These are phyloP conservation scores for Mortierella sp. DNA, from an alignment of 371 early-diverging fungal genomes.

Conservation along the genomic window DNA sequence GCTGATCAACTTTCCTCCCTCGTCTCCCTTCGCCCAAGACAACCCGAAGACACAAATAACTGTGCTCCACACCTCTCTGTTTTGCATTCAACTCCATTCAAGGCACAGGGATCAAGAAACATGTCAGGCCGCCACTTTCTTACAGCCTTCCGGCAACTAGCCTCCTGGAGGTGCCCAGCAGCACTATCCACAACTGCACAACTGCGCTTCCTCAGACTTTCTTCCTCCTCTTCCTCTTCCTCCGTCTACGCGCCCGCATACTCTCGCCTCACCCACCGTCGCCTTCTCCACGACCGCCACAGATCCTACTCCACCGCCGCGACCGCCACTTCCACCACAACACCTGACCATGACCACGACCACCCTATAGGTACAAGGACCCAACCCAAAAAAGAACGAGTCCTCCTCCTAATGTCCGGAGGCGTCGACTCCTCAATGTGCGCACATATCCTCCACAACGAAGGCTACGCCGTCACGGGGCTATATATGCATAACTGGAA, in stretches of 20 bases:
- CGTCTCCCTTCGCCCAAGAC: not conserved
- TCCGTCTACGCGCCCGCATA: not conserved
- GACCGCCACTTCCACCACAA: not conserved
- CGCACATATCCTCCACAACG: constrained; percentile 77
- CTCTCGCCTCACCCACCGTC: not conserved
- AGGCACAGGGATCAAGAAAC: not conserved
- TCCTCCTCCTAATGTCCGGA: constrained; percentile 89
- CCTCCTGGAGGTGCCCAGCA: not conserved
- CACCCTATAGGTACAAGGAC: not conserved
- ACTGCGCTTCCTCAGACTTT: not conserved
- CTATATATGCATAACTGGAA: constrained; percentile 98
- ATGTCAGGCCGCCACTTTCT: constrained; percentile 13
- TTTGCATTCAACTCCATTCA: not conserved
- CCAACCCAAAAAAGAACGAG: constrained; percentile 45
- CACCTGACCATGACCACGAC: not conserved
- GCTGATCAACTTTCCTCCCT: not conserved
- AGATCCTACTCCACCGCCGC: constrained; percentile 1
- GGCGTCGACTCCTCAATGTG: constrained; percentile 95
- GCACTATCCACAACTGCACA: not conserved
- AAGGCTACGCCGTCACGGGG: constrained; percentile 79
- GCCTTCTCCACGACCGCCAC: not conserved
- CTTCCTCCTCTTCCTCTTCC: not conserved
- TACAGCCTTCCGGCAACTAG: constrained; percentile 21
- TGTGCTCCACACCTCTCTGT: not conserved
- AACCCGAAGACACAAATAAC: not conserved